Evolutionary conservation across 768 basidiomycete genomes (phyloP), one percentile per base, ranked within the genome.

Genomic region (Mycena pura): DNA sequence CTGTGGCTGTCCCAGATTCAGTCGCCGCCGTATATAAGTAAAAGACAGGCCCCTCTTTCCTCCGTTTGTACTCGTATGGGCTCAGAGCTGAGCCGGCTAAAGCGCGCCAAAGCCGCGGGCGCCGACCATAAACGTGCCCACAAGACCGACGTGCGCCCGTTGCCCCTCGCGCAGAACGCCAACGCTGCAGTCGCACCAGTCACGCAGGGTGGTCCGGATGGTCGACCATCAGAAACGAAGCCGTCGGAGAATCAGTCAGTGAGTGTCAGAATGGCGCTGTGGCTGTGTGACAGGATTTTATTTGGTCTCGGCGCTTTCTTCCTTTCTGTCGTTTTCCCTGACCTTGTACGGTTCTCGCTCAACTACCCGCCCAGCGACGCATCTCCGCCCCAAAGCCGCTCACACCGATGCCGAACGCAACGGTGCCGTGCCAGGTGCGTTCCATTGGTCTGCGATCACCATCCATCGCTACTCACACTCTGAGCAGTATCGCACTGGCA

Each of bases 401-500:
- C 34, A 21, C 24, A 46, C 34, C 41, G 48, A 66, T 62, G 65
- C 61, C 61, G 27, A 62, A 58, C 21, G 51, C 73, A 31, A 80
- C 78, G 15, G 81, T 83, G 22, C 80, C 81, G 15, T 82, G 81
- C 68, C 81, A 82, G 77, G 81, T 82, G 73, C 46, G 29, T 36
- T 45, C 13, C 14, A 39, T 34, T 54, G 40, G 19, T 54, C 41
- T 11, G n/a, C 49, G 21, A 21, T 55, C 31, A n/a, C 28, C 0
- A 14, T 39, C 50, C 2, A 51, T 43, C 51, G 10, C 9, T 13
- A 29, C 28, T 54, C 27, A 34, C 36, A n/a, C n/a, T n/a, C 6
- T 24, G 3, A 6, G 34, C 17, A 93, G 92, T 93, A 94, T 69
- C 90, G 91, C 64, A 95, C 93, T 9, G 93, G 93, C 64, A 91